A percentile compares a stretch with the other conserved stretches of the same genome.
These are phyloP conservation scores for Daedaleopsis nitida DNA, from an alignment of 768 basidiomycete species.

Conservation along the genomic window DNA sequence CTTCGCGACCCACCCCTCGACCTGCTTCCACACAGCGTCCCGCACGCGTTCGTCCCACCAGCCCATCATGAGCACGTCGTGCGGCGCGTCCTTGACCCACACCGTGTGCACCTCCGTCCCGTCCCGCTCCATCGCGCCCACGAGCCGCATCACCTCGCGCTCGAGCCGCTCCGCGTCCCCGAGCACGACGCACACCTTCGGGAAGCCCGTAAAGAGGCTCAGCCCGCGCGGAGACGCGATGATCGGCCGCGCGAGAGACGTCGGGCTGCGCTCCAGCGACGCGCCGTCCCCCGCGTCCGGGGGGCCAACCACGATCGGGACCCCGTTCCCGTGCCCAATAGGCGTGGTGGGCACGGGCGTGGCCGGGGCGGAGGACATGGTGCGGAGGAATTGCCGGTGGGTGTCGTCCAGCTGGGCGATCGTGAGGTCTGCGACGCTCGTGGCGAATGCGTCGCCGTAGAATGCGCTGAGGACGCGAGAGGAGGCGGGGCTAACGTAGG, in stretches of 20 bases:
- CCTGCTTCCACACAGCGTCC: conserved; percentile 39
- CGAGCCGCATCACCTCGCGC: conserved; percentile 46
- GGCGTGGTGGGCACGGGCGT: conserved; percentile 20
- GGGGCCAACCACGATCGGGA: conserved; percentile 8
- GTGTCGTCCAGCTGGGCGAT: conserved; percentile 26
- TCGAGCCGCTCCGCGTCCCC: conserved; percentile 56
- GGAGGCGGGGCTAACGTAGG: conserved; percentile 38
- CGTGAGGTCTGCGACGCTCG: conserved; percentile 31
- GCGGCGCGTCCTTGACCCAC: conserved; percentile 35
- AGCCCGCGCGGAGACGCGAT: conserved; percentile 36
- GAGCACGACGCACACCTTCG: conserved; percentile 45
- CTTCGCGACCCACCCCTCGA: conserved; percentile 37
- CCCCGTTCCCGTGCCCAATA: conserved; percentile 5
- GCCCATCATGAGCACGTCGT: conserved; percentile 47
- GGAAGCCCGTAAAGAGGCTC: conserved; percentile 48
- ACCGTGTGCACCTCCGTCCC: conserved; percentile 29
- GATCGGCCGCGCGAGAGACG: conserved; percentile 27
- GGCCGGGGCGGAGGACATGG: conserved; percentile 23
- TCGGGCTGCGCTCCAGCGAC: conserved; percentile 22
- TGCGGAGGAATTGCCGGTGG: conserved; percentile 23
- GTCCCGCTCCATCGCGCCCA: conserved; percentile 34
- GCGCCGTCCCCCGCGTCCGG: conserved; percentile 36
- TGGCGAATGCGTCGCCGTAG: conserved; percentile 32
- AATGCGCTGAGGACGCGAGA: conserved; percentile 34
- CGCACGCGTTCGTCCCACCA: conserved; percentile 48